Evolutionary conservation across 108 stramenopile genomes (phyloP).

Genomic region (Thalassiosira profunda): DNA sequence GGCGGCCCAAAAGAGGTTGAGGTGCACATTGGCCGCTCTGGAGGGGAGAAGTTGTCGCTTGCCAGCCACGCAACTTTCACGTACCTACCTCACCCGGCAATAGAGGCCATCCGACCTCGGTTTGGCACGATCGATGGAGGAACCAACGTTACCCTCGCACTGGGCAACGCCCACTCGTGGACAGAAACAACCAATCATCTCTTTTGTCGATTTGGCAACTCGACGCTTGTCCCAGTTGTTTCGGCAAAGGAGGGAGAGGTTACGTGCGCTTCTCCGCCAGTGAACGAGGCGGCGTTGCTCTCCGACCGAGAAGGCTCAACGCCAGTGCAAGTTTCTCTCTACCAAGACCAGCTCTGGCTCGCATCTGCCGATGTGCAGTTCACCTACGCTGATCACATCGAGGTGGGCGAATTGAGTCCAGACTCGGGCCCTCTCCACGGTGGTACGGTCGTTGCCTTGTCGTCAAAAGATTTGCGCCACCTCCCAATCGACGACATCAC

Average conservation of each 20-base stretch:
- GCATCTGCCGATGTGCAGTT: slow-evolving; percentile 27
- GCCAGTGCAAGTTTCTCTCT: slow-evolving; percentile 6
- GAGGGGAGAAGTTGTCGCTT: slow-evolving; percentile 1
- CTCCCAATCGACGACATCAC: slow-evolving; percentile 10
- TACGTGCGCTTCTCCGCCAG: slow-evolving; percentile 18
- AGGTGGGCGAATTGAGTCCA: slow-evolving; percentile 14
- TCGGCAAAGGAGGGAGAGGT: background rate
- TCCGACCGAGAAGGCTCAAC: background rate
- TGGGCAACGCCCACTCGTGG: slow-evolving; percentile 25
- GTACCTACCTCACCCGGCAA: slow-evolving; percentile 31
- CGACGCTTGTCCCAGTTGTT: slow-evolving; percentile 6
- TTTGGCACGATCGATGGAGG: slow-evolving; percentile 34
- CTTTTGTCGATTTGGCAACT: slow-evolving; percentile 43
- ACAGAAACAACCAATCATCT: slow-evolving; percentile 14
- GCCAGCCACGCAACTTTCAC: slow-evolving; percentile 29
- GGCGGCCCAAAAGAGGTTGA: slow-evolving; percentile 14
- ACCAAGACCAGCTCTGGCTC: slow-evolving; percentile 17
- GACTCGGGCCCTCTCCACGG: slow-evolving; percentile 35
- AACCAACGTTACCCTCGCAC: slow-evolving; percentile 16
- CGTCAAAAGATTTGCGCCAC: background rate
- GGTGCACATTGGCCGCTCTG: slow-evolving; percentile 17
- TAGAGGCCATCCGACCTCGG: slow-evolving; percentile 20
- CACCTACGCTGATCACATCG: slow-evolving; percentile 19
- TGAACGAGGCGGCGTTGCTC: background rate
- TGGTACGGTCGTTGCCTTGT: slow-evolving; percentile 24